Conservation (phyloP, 257 asterid genomes). For the Solanum chmielewskii region DNA sequence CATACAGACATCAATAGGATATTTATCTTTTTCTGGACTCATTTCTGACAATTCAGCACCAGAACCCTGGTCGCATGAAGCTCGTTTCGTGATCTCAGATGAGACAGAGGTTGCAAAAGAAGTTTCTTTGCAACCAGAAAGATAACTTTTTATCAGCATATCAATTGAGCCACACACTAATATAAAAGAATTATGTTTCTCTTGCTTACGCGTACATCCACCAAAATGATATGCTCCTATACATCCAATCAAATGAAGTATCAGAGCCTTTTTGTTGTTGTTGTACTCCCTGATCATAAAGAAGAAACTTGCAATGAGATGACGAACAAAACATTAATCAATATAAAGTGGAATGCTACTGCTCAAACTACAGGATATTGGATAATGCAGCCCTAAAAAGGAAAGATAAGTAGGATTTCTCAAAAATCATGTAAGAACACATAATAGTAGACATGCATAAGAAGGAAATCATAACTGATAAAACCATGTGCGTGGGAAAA, state of each 20-base stretch:
- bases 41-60: conserved; percentile 4
- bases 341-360: background rate
- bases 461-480: background rate
- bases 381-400: background rate
- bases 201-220: background rate
- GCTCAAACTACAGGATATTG: background rate
- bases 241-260: background rate
- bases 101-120: background rate
- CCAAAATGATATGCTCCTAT: background rate
- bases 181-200: background rate
- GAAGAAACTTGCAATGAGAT: conserved; percentile 2
- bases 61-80: conserved; percentile 2
- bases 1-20: background rate
- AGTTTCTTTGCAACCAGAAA: conserved; percentile 8
- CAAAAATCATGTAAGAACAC: background rate
- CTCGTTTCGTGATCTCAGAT: conserved; percentile 4
- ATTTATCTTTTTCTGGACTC: conserved; percentile 6
- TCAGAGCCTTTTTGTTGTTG: background rate
- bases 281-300: background rate
- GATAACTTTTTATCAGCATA: conserved; percentile 7
- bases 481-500: background rate
- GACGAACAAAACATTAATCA: background rate
- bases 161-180: conserved; percentile 1
- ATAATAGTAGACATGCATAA: background rate
- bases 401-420: background rate